Conservation (phyloP, 225 moss, liverwort and hornwort species). For the Asterella californica region DNA sequence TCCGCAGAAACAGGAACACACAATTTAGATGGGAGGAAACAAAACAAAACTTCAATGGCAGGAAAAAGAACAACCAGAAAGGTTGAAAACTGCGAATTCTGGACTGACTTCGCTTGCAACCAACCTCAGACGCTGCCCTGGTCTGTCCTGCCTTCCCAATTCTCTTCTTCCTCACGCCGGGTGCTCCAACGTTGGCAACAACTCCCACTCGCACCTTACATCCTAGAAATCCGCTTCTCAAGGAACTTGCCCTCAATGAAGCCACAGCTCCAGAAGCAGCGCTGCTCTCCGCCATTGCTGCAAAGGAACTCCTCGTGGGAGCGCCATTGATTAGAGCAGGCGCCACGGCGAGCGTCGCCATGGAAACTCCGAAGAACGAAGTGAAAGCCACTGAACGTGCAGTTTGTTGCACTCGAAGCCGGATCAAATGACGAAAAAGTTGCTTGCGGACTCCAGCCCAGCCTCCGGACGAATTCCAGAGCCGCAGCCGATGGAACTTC, state of each 20-base stretch:
- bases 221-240: slow-evolving; percentile 17
- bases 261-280: slow-evolving; percentile 4
- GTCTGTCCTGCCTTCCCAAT: background rate
- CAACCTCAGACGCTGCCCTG: slow-evolving; percentile 12
- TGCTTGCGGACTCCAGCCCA: background rate
- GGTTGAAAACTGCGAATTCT: background rate
- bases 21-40: too few relatives aligned
- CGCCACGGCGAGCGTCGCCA: slow-evolving; percentile 23
- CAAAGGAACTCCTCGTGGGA: background rate
- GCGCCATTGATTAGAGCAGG: slow-evolving; percentile 12
- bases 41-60: too few relatives aligned
- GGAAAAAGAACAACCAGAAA: background rate
- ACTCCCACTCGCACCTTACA: slow-evolving; percentile 16
- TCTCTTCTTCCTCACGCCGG: slow-evolving; percentile 16
- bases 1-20: too few relatives aligned
- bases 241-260: background rate
- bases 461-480: background rate
- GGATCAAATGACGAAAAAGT: background rate
- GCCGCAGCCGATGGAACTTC: slow-evolving; percentile 12
- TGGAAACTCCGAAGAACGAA: background rate
- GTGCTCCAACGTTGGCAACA: slow-evolving; percentile 3
- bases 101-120: background rate
- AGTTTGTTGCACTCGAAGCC: background rate
- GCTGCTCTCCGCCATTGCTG: background rate
- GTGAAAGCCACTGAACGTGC: background rate